A percentile compares a stretch with the other conserved stretches of the same genome.
Conservation (phyloP, 192 early-diverging fungal species). For the Coemansia sp. region DNA sequence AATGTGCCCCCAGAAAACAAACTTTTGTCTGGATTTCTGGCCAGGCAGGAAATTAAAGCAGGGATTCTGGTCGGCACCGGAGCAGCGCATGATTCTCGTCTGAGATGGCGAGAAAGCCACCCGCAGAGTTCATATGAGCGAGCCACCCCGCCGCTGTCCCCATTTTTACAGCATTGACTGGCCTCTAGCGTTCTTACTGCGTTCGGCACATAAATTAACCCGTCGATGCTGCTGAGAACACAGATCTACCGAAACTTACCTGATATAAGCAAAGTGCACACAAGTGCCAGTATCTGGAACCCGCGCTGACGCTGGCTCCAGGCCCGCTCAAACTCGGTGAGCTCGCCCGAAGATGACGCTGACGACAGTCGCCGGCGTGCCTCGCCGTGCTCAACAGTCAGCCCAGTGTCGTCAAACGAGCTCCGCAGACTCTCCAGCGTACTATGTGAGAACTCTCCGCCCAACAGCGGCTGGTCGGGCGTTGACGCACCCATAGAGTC, state of each 20-base stretch:
- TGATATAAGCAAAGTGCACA: constrained; percentile 62
- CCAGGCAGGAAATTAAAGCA: background rate
- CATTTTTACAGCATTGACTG: background rate
- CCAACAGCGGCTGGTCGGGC: constrained; percentile 53
- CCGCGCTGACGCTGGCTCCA: constrained; percentile 42
- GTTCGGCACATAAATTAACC: background rate
- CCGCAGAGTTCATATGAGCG: background rate
- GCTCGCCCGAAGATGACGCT: constrained; percentile 23
- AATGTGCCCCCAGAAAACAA: too few relatives aligned
- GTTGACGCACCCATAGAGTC: constrained; percentile 20
- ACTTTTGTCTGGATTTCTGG: background rate
- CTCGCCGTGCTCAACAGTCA: constrained; percentile 18
- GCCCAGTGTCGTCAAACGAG: constrained; percentile 18
- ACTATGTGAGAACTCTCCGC: constrained; percentile 6
- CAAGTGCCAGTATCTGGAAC: constrained; percentile 60
- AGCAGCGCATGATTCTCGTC: too few relatives aligned
- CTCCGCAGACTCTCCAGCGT: background rate
- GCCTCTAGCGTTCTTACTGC: constrained; percentile 1
- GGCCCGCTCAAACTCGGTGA: constrained; percentile 39
- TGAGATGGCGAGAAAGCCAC: too few relatives aligned
- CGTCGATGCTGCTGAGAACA: too few relatives aligned
- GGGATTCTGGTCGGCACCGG: background rate
- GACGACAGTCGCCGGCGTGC: constrained; percentile 32
- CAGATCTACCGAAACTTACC: constrained; percentile 39
- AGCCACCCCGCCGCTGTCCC: constrained; percentile 5